Evolutionary conservation across 176 grass and related monocot species (phyloP), one percentile per base, ranked within the genome.

Genomic region (Luzula sylvatica): DNA sequence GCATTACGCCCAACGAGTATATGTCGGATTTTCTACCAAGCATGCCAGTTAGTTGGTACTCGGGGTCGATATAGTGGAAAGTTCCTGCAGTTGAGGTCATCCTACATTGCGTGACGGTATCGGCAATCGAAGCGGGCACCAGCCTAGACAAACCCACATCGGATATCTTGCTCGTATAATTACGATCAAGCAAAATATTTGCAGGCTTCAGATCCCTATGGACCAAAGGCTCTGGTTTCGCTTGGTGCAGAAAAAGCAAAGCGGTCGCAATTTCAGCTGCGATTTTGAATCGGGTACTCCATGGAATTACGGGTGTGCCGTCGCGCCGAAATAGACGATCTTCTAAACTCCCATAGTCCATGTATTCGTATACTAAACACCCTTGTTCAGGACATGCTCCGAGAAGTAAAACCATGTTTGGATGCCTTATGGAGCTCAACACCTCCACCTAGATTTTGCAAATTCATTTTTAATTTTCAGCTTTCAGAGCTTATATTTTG

Each of bases 31-130:
- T 96, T 52, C 76, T 79, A 63, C 58, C 78, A 0, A 89, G 65
- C 65, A 89, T 89, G 2, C 92, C 92, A 7, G 77, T 96, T 70
- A 89, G 81, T 78, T 96, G 92, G 72, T 98, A 98, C 92, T 98
- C 85, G 15, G 92, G 92, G 41, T 98, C 81, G 62, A 98, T 90
- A 75, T 98, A 98, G 75, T 78, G 90, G 74, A 98, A 98, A 7
- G 85, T 98, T 2, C 92, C 85, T 4, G 92, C 92, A 14, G 92
- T 80, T 3, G 92, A 76, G 7, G 92, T 98, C 51, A 98, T 68
- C 65, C 74, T 65, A 61, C 89, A 98, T 66, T 86, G 92, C 30
- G 85, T 98, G 1, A 98, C 78, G 60, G 64, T 89, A 71, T 98
- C 65, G 0, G 81, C 92, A 46, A 90, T 78, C 4, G 81, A 53